Evolutionary conservation across 805 yeast species (phyloP).

Genomic region (Candida chauliodis): DNA sequence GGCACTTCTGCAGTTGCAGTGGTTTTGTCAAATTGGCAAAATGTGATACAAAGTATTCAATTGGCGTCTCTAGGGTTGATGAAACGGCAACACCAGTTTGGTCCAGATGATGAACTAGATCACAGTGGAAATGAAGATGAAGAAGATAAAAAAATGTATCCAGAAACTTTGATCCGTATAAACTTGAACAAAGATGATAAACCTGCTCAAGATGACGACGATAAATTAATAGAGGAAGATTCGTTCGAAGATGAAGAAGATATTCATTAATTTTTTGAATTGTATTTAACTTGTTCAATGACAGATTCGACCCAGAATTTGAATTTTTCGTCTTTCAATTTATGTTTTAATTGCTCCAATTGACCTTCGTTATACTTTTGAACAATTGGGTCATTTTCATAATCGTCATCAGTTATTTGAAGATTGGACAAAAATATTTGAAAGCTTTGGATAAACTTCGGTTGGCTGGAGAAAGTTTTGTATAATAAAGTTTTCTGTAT

Average conservation of each 20-base stretch:
- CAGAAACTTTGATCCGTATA: slow-evolving; percentile 64
- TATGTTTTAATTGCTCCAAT: not conserved
- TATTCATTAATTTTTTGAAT: slow-evolving; percentile 8
- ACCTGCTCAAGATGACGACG: slow-evolving; percentile 9
- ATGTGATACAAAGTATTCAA: slow-evolving; percentile 56
- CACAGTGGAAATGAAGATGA: slow-evolving; percentile 23
- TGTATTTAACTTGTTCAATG: slow-evolving; percentile 15
- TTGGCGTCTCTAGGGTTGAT: slow-evolving; percentile 54
- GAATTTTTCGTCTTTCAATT: slow-evolving; percentile 6
- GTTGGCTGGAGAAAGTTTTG: slow-evolving; percentile 31
- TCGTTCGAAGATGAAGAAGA: not conserved
- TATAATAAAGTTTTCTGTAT: slow-evolving; percentile 43
- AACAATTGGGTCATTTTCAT: slow-evolving; percentile 10
- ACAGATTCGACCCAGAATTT: slow-evolving; percentile 20
- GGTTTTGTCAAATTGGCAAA: slow-evolving; percentile 64
- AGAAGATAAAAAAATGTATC: slow-evolving; percentile 42
- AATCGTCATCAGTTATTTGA: slow-evolving; percentile 9
- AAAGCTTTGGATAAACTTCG: slow-evolving; percentile 10
- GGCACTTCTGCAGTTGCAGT: slow-evolving; percentile 61
- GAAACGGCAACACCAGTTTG: slow-evolving; percentile 47
- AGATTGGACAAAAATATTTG: slow-evolving; percentile 12
- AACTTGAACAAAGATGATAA: slow-evolving; percentile 39
- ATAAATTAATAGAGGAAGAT: slow-evolving; percentile 7
- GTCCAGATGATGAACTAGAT: too few species aligned
- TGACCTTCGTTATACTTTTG: slow-evolving; percentile 6